Evolutionary conservation across 306 rosid genomes (phyloP), one percentile per base, ranked within the genome.

Genomic region (Lathyrus oleraceus): DNA sequence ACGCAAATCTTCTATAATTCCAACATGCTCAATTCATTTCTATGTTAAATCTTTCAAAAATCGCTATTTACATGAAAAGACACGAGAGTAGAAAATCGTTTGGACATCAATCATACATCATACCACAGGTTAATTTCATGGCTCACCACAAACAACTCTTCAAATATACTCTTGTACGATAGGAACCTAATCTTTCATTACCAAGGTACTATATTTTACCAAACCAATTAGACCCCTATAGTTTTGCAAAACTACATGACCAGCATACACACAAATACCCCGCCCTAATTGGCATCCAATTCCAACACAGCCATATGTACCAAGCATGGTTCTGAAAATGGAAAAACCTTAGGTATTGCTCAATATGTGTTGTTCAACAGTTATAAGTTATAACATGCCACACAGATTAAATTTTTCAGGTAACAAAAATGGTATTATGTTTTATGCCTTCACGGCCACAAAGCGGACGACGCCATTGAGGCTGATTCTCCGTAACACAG

Each of bases 31-130:
- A 10, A 53, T 10, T 53, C 1, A 5, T 53, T 28, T 21, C n/a
- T 5, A 53, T 20, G 15, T 21, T 53, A 53, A 52, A 20, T 10
- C 1, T 11, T 42, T 53, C 4, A 5, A 53, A 20, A 7, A 5
- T 21, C 4, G 60, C 0, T 5, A 21, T 11, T 35, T 5, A 53
- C 15, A 53, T 53, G 32, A 53, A 21, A 53, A 53, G 68, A 51
- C 13, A 36, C 10, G 28, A 28, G 17, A 61, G 36, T n/a, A 25
- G 49, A 60, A 71, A 42, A 39, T 28, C 5, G 20, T 36, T 39
- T 19, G 8, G 8, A 59, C 56, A 40, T 20, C 71, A 58, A 66
- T 59, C 48, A 35, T 54, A 61, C 17, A 53, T n/a, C 44, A 65
- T 43, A 35, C 32, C 8, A 49, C 48, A 52, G 11, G 54, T 73